Evolutionary conservation across 1,284 basidiomycete genomes (phyloP).

Genomic region (Malassezia yamatoensis): DNA sequence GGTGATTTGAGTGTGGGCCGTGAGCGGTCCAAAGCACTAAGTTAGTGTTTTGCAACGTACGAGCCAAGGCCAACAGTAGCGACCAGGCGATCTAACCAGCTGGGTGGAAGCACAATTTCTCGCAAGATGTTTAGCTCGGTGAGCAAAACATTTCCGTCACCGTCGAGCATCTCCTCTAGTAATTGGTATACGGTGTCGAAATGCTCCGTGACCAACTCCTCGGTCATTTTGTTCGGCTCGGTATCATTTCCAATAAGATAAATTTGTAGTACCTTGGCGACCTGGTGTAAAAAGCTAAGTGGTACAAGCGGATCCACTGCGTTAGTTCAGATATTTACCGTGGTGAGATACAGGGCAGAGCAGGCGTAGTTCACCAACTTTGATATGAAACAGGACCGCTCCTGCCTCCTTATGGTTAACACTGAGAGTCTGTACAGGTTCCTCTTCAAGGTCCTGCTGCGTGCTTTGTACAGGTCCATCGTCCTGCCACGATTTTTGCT

Average conservation of each 20-base stretch:
- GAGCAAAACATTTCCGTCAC: constrained; percentile 37
- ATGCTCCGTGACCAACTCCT: constrained; percentile 36
- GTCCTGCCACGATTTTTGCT: constrained; percentile 22
- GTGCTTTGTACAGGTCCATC: no score
- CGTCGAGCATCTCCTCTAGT: constrained; percentile 43
- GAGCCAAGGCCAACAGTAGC: constrained; percentile 27
- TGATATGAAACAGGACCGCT: constrained; percentile 66
- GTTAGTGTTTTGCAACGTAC: not conserved
- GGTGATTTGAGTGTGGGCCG: constrained; percentile 20
- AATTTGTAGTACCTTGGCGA: constrained; percentile 55
- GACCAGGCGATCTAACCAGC: constrained; percentile 37
- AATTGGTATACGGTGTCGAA: constrained; percentile 44
- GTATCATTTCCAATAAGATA: constrained; percentile 31
- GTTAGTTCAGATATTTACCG: constrained; percentile 52
- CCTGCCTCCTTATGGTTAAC: constrained; percentile 21
- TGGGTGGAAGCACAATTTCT: constrained; percentile 38
- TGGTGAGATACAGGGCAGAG: constrained; percentile 71
- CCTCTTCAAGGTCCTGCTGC: no score
- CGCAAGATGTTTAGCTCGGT: constrained; percentile 39
- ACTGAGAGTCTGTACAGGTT: no score
- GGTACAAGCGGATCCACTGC: constrained; percentile 78
- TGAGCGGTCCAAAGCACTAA: not conserved
- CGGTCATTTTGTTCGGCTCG: constrained; percentile 24
- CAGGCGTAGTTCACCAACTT: constrained; percentile 62
- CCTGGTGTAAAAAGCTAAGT: constrained; percentile 75